Percentiles rank a stretch among this genome's conserved stretches.
Conservation (phyloP, 495 filamentous ascomycete genomes). For the Filosporella fistucella region DNA sequence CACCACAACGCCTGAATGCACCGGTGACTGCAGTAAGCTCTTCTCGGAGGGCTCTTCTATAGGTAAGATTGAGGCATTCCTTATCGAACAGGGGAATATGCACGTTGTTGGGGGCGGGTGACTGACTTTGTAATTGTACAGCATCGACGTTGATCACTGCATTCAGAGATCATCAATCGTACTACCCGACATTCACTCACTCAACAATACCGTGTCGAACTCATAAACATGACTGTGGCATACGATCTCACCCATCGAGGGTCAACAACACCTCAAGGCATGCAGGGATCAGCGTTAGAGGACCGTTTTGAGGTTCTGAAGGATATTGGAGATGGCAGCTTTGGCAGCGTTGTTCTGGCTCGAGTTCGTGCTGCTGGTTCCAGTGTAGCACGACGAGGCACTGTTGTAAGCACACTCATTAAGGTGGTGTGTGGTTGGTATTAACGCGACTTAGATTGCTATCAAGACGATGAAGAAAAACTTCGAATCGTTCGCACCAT, state of each 20-base stretch:
- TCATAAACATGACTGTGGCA: slow-evolving; percentile 61
- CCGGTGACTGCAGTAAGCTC: slow-evolving; percentile 20
- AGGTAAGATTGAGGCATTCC: slow-evolving; percentile 8
- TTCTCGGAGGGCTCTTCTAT: slow-evolving; percentile 20
- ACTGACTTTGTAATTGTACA: slow-evolving; percentile 12
- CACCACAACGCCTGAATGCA: slow-evolving; percentile 21
- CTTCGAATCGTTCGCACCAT: slow-evolving; percentile 86
- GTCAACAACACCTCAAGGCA: slow-evolving; percentile 37
- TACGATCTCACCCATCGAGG: slow-evolving; percentile 59
- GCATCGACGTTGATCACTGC: slow-evolving; percentile 15
- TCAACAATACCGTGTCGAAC: slow-evolving; percentile 2
- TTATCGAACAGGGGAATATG: too few species aligned
- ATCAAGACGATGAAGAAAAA: slow-evolving; percentile 99
- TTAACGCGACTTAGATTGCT: slow-evolving; percentile 61
- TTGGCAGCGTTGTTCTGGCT: slow-evolving; percentile 91
- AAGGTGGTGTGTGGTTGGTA: background rate
- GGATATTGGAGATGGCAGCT: slow-evolving; percentile 98
- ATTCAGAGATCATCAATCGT: slow-evolving; percentile 4
- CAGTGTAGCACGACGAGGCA: slow-evolving; percentile 83
- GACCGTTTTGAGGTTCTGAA: slow-evolving; percentile 96
- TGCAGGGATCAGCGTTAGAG: slow-evolving; percentile 51
- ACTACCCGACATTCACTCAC: background rate
- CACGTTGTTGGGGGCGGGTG: background rate
- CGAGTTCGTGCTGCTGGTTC: slow-evolving; percentile 86
- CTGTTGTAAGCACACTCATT: slow-evolving; percentile 66